A percentile compares a stretch with the other conserved stretches of the same genome.
Conservation (phyloP, 176 grass and related monocot species). For the Poa pratensis region DNA sequence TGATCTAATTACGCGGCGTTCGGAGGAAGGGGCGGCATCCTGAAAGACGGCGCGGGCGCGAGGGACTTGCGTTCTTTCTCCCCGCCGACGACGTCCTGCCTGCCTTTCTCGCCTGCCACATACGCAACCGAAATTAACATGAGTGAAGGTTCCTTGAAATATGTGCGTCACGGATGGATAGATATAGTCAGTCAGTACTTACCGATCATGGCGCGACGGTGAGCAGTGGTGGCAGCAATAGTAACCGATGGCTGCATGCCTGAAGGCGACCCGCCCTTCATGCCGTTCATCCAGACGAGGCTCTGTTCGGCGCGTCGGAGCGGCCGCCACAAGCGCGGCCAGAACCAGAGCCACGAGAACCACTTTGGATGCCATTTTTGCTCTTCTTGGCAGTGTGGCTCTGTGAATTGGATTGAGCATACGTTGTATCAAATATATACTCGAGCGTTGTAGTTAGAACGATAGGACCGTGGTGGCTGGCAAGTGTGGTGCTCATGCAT, state of each 20-base stretch:
- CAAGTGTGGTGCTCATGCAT: neutral
- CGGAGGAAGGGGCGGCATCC: neutral
- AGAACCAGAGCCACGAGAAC: neutral
- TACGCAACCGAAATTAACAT: neutral
- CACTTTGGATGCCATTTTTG: neutral
- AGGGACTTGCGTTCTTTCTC: slow-evolving; percentile 9
- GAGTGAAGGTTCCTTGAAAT: neutral
- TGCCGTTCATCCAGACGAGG: slow-evolving; percentile 18
- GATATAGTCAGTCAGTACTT: too few species aligned
- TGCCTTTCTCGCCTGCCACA: neutral
- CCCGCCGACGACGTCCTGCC: neutral
- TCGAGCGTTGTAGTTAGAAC: neutral
- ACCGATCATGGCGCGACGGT: neutral
- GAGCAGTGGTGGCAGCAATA: neutral
- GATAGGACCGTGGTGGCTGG: neutral
- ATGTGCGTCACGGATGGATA: neutral
- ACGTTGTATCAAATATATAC: neutral
- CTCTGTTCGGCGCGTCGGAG: neutral
- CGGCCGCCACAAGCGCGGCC: neutral
- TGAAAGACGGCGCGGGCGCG: neutral
- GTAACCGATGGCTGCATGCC: slow-evolving; percentile 22
- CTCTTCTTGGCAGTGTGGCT: neutral
- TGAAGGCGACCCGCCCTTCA: slow-evolving; percentile 13
- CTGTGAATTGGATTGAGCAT: neutral
- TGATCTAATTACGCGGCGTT: neutral